These are phyloP conservation scores for Rhodotorula glutinis DNA, from an alignment of 1,284 basidiomycete species.

Conservation along the genomic window DNA sequence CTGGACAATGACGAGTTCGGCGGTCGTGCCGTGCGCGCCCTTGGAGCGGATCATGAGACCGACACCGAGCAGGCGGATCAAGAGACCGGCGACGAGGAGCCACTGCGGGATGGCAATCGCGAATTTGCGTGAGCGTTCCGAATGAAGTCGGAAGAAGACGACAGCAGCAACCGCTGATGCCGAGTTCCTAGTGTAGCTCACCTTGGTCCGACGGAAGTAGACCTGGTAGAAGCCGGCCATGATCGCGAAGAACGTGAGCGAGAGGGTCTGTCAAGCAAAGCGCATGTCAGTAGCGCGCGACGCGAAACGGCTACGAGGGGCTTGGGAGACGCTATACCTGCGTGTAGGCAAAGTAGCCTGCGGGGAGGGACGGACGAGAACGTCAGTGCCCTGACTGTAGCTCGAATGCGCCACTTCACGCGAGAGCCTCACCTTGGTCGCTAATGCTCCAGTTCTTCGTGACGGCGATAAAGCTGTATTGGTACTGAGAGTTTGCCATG, in stretches of 20 bases:
- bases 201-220: slow-evolving; percentile 52
- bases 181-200: no score
- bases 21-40: slow-evolving; percentile 44
- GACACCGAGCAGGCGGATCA: slow-evolving; percentile 50
- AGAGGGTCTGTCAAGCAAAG: slow-evolving; percentile 46
- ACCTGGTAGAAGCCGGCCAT: slow-evolving; percentile 60
- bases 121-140: slow-evolving; percentile 53
- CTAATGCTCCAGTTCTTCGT: slow-evolving; percentile 34
- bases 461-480: slow-evolving; percentile 17
- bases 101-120: slow-evolving; percentile 45
- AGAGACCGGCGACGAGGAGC: slow-evolving; percentile 63
- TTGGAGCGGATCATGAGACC: slow-evolving; percentile 57
- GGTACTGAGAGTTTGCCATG: slow-evolving; percentile 15
- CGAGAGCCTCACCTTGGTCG: slow-evolving; percentile 18
- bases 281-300: background rate
- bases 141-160: no score
- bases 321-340: no score
- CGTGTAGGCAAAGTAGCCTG: slow-evolving; percentile 39
- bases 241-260: slow-evolving; percentile 62
- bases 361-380: no score
- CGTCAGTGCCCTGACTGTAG: no score
- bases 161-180: no score
- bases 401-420: no score
- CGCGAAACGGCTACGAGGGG: no score
- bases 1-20: slow-evolving; percentile 53